Evolutionary conservation across 2,329 filamentous ascomycete genomes (phyloP).

Genomic region (Neonectria hederae): DNA sequence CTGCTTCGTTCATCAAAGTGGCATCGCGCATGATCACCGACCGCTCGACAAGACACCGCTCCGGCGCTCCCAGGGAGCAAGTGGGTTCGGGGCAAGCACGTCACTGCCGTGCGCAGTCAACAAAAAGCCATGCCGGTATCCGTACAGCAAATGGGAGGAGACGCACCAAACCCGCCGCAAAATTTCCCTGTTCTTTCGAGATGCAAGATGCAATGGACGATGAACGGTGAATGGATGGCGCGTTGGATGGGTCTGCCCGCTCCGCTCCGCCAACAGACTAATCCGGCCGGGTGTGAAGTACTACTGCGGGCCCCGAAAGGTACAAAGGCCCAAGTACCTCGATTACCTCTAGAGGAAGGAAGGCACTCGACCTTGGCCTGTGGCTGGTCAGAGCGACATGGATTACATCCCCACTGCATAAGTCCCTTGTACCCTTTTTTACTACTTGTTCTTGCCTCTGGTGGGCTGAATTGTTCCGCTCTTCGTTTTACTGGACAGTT

Average conservation of each 20-base stretch:
- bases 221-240: constrained; percentile 3
- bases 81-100: constrained; percentile 1
- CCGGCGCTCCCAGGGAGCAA: constrained; percentile 2
- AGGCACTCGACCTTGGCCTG: constrained; percentile 15
- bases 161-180: no score
- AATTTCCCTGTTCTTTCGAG: background rate
- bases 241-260: background rate
- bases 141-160: no score
- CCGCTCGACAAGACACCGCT: background rate
- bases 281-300: constrained; percentile 14
- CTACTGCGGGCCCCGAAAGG: background rate
- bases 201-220: constrained; percentile 6
- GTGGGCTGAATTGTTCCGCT: background rate
- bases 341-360: constrained; percentile 25
- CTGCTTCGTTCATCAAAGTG: background rate
- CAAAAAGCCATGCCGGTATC: background rate
- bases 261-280: constrained; percentile 18
- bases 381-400: constrained; percentile 9
- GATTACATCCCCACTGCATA: constrained; percentile 4
- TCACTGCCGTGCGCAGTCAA: background rate
- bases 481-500: background rate
- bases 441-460: background rate
- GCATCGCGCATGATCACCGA: constrained; percentile 1
- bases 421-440: constrained; percentile 11
- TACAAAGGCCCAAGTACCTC: constrained; percentile 3